These are phyloP conservation scores for Coniochaeta pulveracea DNA, from an alignment of 2,329 filamentous ascomycete species.

Conservation along the genomic window DNA sequence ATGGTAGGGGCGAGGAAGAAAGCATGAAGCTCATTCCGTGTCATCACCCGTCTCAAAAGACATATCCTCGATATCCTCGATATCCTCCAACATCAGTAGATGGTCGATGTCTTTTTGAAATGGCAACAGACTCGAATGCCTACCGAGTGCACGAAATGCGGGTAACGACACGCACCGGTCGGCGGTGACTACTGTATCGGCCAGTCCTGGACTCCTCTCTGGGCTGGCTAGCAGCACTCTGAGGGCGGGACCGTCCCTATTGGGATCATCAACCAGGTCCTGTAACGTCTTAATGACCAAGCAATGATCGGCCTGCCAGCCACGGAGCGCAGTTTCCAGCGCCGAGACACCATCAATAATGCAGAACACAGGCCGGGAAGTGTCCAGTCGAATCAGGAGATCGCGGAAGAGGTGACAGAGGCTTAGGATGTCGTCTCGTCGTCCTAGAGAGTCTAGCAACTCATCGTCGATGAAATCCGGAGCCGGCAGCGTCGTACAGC, in stretches of 20 bases:
- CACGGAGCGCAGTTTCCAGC: not conserved
- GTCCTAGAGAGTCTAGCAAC: not conserved
- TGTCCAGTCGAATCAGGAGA: not conserved
- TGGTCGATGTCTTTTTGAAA: not conserved
- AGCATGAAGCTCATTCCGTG: too few species aligned
- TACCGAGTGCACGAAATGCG: not conserved
- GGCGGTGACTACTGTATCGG: not conserved
- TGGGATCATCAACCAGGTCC: not conserved
- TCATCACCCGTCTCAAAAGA: too few species aligned
- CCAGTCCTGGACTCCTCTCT: not conserved
- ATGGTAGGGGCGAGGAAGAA: too few species aligned
- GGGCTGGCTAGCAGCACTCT: not conserved
- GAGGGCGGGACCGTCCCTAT: not conserved
- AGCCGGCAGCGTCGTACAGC: not conserved
- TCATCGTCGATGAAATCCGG: not conserved
- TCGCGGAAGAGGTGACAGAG: not conserved
- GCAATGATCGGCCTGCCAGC: not conserved
- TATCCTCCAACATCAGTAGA: not conserved
- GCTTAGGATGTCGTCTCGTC: not conserved
- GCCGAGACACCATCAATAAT: not conserved
- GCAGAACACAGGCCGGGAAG: not conserved
- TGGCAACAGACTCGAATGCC: not conserved
- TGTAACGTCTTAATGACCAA: not conserved
- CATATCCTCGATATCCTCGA: too few species aligned
- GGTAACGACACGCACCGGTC: not conserved